Evolutionary conservation across 352 stramenopile genomes (phyloP).

Genomic region (Phytopythium cucurbitacearum): DNA sequence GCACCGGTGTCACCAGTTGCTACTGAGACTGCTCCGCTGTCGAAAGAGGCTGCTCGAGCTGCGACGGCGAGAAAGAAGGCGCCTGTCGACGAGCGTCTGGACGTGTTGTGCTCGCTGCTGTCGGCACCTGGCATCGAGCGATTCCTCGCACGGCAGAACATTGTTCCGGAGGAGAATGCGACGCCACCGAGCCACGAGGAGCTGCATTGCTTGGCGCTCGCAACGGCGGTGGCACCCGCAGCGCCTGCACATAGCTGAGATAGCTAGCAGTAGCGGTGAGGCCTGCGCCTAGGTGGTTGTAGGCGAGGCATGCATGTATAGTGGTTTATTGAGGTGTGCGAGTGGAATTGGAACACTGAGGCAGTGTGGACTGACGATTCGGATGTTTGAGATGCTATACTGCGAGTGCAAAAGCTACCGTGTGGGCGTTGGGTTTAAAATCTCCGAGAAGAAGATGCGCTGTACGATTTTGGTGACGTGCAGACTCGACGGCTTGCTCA

Average conservation of each 20-base stretch:
- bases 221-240: conserved; percentile 20
- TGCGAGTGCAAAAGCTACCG: neutral
- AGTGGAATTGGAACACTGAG: neutral
- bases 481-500: too few relatives aligned
- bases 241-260: conserved; percentile 6
- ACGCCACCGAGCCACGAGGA: conserved; percentile 42
- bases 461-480: too few relatives aligned
- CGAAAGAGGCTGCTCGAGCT: neutral
- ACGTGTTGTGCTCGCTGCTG: conserved; percentile 79
- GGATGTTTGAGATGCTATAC: neutral
- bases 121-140: conserved; percentile 67
- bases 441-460: too few relatives aligned
- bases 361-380: neutral
- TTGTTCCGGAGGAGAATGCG: conserved; percentile 29
- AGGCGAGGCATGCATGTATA: too few relatives aligned
- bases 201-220: conserved; percentile 66
- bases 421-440: too few relatives aligned
- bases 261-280: neutral
- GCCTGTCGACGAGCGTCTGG: conserved; percentile 42
- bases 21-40: neutral
- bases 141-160: conserved; percentile 57
- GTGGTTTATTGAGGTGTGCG: neutral
- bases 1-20: conserved; percentile 20
- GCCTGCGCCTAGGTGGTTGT: too few relatives aligned
- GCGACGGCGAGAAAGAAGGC: conserved; percentile 1